Conservation (phyloP, 192 early-diverging fungal species). For the Backusella tarrabulga region DNA sequence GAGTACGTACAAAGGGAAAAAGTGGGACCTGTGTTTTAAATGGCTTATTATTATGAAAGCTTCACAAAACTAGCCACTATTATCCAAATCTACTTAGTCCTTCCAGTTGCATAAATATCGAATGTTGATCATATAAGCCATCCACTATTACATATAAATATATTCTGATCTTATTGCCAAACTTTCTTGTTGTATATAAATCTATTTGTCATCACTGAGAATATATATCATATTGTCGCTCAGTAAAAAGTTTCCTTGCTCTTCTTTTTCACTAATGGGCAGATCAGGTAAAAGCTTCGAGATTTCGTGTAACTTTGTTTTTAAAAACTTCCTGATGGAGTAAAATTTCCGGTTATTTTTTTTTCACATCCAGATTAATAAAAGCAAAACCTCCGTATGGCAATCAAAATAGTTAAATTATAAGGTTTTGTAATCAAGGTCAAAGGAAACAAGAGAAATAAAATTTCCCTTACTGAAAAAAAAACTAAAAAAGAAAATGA, state of each 20-base stretch:
- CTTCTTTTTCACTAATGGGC: neutral
- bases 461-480: neutral
- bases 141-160: neutral
- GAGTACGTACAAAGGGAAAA: neutral
- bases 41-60: neutral
- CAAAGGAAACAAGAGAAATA: neutral
- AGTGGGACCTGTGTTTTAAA: neutral
- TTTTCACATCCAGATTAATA: neutral
- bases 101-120: neutral
- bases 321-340: neutral
- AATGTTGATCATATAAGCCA: neutral
- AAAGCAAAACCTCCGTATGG: neutral
- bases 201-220: neutral
- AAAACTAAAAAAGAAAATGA: neutral
- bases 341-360: neutral
- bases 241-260: neutral
- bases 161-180: neutral
- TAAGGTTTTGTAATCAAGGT: neutral
- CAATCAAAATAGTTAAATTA: slow-evolving; percentile 1
- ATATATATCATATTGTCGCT: too few relatives aligned
- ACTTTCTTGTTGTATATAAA: neutral
- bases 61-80: neutral
- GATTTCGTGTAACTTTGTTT: neutral
- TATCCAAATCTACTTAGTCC: neutral
- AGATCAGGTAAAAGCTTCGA: neutral